phyloP scores from a whole-genome alignment of 129 eudicot genomes.

The Flaveria bidentis region DNA sequence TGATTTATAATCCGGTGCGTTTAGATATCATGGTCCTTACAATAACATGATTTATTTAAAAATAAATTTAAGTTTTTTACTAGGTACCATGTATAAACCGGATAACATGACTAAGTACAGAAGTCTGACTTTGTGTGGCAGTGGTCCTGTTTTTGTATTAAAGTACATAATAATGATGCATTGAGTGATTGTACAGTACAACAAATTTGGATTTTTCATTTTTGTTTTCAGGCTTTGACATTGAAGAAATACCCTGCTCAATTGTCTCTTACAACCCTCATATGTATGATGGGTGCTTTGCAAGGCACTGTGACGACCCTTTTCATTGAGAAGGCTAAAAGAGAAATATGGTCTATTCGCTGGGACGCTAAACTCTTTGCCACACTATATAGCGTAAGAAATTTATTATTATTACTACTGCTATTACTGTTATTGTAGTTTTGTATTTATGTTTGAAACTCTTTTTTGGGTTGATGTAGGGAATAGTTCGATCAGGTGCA shows the following conservation, averaged over 20 bases:
- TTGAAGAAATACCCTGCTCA: conserved; percentile 69
- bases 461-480: conserved; percentile 37
- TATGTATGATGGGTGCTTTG: conserved; percentile 59
- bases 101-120: not conserved
- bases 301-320: conserved; percentile 59
- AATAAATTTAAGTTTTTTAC: no score
- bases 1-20: no score
- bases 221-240: conserved; percentile 54
- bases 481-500: conserved; percentile 58
- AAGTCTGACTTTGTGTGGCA: not conserved
- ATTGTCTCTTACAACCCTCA: conserved; percentile 63
- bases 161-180: conserved; percentile 14
- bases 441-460: not conserved
- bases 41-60: no score
- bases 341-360: conserved; percentile 53
- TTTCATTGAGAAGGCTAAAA: conserved; percentile 49
- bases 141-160: not conserved
- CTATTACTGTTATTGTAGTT: not conserved
- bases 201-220: not conserved
- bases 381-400: conserved; percentile 60
- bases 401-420: not conserved
- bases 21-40: no score
- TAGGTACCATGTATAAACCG: no score
- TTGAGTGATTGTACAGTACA: not conserved
- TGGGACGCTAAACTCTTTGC: conserved; percentile 67